A percentile compares a stretch with the other conserved stretches of the same genome.
Conservation (phyloP, 2,329 filamentous ascomycete genomes). For the Blastomyces percursus region DNA sequence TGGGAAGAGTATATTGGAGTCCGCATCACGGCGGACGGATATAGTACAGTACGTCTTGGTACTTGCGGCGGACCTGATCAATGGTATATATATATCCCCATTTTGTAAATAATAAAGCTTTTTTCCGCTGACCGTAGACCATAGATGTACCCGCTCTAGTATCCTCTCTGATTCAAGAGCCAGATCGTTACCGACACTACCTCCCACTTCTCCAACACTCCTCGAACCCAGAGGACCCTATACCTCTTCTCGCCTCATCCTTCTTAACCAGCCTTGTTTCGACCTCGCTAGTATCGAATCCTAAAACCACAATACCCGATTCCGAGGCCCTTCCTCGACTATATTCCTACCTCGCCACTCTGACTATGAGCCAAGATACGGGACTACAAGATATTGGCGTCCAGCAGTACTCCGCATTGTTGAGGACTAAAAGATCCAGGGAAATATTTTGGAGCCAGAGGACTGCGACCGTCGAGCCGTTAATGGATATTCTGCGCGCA, state of each 20-base stretch:
- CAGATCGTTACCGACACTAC: constrained; percentile 64
- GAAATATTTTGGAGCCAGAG: constrained; percentile 85
- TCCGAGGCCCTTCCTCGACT: constrained; percentile 68
- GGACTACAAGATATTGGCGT: constrained; percentile 93
- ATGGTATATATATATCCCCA: constrained; percentile 47
- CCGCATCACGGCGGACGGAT: constrained; percentile 72
- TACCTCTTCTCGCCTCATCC: constrained; percentile 80
- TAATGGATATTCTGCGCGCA: constrained; percentile 67
- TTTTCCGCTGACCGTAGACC: neutral
- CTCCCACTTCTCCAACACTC: constrained; percentile 75
- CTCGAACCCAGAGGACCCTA: constrained; percentile 70
- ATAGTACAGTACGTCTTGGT: constrained; percentile 94
- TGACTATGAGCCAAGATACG: constrained; percentile 76
- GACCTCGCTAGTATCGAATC: constrained; percentile 48
- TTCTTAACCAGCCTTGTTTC: constrained; percentile 73
- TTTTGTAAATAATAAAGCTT: neutral
- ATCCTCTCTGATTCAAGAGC: constrained; percentile 61
- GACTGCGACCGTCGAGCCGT: constrained; percentile 68
- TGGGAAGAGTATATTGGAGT: constrained; percentile 68
- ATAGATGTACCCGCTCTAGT: constrained; percentile 70
- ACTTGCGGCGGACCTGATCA: constrained; percentile 73
- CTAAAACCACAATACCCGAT: constrained; percentile 51
- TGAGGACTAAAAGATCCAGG: constrained; percentile 63
- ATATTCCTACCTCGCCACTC: constrained; percentile 71
- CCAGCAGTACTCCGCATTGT: constrained; percentile 74